Evolutionary conservation across 2,329 filamentous ascomycete genomes (phyloP).

Genomic region (Epichloe hybrida): DNA sequence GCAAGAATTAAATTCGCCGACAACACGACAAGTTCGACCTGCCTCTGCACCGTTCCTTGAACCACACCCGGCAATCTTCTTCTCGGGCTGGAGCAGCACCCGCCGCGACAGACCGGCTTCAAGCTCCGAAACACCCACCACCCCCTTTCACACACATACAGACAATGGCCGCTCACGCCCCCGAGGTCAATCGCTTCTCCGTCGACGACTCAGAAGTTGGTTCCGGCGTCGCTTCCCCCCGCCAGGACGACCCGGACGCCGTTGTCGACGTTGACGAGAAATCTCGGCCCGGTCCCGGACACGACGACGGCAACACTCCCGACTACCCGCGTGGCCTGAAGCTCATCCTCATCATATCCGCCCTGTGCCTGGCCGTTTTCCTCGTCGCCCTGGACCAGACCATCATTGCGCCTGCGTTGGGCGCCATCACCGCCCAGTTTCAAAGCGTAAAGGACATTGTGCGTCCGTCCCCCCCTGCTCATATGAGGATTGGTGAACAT

Average conservation of each 20-base stretch:
- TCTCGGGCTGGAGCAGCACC: no score
- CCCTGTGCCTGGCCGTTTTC: constrained; percentile 33
- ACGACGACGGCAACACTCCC: constrained; percentile 9
- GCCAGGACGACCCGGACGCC: background rate
- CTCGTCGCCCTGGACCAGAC: constrained; percentile 38
- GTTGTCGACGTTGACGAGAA: background rate
- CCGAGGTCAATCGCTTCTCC: constrained; percentile 11
- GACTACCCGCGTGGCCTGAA: constrained; percentile 27
- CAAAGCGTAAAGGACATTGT: constrained; percentile 32
- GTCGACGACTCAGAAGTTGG: constrained; percentile 19
- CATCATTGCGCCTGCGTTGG: constrained; percentile 38
- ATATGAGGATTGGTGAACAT: no score
- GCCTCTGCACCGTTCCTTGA: no score
- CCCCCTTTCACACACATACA: background rate
- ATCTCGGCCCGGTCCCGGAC: background rate
- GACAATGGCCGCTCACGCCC: background rate
- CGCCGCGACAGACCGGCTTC: no score
- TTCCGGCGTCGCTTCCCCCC: constrained; percentile 10
- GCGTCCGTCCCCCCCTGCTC: constrained; percentile 10
- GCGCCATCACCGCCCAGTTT: constrained; percentile 35
- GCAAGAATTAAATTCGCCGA: no score
- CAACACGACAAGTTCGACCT: no score
- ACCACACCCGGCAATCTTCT: no score
- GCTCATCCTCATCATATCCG: constrained; percentile 27
- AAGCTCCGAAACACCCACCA: no score